Evolutionary conservation across 352 stramenopile genomes (phyloP), one percentile per base, ranked within the genome.

Genomic region (Phytophthora crassamura): DNA sequence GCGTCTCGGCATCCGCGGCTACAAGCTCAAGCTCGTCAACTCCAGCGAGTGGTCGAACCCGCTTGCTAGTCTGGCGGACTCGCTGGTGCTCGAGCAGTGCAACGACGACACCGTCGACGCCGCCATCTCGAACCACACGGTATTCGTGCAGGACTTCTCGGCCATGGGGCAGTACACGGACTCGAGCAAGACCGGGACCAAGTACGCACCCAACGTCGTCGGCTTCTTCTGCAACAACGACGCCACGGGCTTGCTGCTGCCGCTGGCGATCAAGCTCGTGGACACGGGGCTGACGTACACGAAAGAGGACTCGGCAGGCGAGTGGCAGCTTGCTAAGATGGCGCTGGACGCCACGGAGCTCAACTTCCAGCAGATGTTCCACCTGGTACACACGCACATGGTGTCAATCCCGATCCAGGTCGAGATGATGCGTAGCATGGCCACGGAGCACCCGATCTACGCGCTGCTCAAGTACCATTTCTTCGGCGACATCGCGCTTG

Each of bases 261-360:
- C 73, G 5, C 36, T 81, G 39, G 69, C 67, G 2, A 81, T 80
- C 57, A 41, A 59, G 39, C 69, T 66, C 20, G 52, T 75, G 15
- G 67, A 75, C 40, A 72, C 68, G 16, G 49, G 54, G 25, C 54
- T 77, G 39, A 67, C 63, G 15, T 74, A 69, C 59, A 73, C 67
- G 12, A 70, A 64, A 43, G 30, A 59, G 36, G 68, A 75, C 64
- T 64, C 55, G 12, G 35, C 43, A 5, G 59, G 52, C 4, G 67
- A 80, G 42, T 80, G 72, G 72, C 64, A 62, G 38, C 48, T 80
- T 33, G 72, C 72, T 52, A 80, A 77, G 65, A 77, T 80, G 72
- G 65, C 73, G 16, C 58, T 81, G 20, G 63, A 78, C 22, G 65
- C 69, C 2, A 67, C 72, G 20, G 64, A 77, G 35, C 46, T 71